These are phyloP conservation scores for Circinella umbellata DNA, from an alignment of 371 early-diverging fungal species.

Conservation along the genomic window DNA sequence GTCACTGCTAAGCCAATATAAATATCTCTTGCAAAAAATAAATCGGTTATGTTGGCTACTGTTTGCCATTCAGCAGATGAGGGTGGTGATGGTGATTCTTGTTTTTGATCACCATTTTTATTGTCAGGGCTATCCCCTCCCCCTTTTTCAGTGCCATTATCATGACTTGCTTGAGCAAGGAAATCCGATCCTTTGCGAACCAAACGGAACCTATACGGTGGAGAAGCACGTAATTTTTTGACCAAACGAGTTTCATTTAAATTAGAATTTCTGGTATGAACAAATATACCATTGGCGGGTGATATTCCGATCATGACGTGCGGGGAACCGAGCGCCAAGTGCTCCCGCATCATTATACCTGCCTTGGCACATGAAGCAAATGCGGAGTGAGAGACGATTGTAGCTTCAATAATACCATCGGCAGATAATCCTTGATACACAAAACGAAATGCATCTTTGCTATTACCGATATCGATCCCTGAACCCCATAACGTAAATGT, in stretches of 20 bases:
- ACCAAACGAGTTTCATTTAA: slow-evolving; percentile 32
- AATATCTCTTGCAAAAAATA: slow-evolving; percentile 38
- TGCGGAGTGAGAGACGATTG: slow-evolving; percentile 44
- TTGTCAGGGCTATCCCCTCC: neutral
- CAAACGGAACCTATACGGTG: slow-evolving; percentile 45
- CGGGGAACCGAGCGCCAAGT: slow-evolving; percentile 43
- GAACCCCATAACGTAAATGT: slow-evolving; percentile 56
- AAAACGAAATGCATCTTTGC: slow-evolving; percentile 46
- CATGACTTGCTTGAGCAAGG: slow-evolving; percentile 19
- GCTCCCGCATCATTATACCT: slow-evolving; percentile 53
- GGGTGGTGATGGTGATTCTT: neutral
- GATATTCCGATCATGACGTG: slow-evolving; percentile 48
- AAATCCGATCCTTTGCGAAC: slow-evolving; percentile 25
- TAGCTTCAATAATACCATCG: slow-evolving; percentile 34
- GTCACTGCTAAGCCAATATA: slow-evolving; percentile 52
- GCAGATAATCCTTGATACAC: slow-evolving; percentile 39
- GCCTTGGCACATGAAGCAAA: slow-evolving; percentile 54
- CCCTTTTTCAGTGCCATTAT: neutral
- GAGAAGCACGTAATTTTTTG: slow-evolving; percentile 38
- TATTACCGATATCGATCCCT: slow-evolving; percentile 39
- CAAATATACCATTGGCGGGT: slow-evolving; percentile 44
- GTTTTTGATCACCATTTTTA: neutral
- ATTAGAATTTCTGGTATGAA: slow-evolving; percentile 35
- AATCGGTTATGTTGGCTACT: slow-evolving; percentile 24
- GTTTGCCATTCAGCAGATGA: slow-evolving; percentile 33